Base-by-base conservation (phyloP, 163 green algal species). In the Chlorella variabilis region DNA sequence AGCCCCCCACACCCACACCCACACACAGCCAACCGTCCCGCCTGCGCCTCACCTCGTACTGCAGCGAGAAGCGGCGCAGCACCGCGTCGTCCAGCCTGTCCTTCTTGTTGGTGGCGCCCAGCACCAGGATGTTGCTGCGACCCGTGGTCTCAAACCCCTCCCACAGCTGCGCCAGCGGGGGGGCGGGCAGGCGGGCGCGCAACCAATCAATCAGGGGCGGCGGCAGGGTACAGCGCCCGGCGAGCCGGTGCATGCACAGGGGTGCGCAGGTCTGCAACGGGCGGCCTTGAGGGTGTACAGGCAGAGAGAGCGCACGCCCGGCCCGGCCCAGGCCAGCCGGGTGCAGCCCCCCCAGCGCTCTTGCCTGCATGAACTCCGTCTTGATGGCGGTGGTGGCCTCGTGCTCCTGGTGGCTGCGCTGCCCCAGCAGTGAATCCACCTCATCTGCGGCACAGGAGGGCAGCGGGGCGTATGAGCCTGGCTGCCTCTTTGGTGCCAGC, bases 31-130 rank as follows among this genome's bases (percentile, higher is more conserved):
- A n/a, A n/a, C n/a, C n/a, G n/a, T n/a, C n/a, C n/a, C n/a, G n/a
- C 54, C 20, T n/a, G 54, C 54, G 23, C 73, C 59, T 27, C 71
- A 89, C 89, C 85, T 94, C 90, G 63, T 94, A 95, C 87, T 94
- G 91, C 48, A 93, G 88, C 29, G 81, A 89, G 84, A 95, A 97
- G 61, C 94, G 87, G 31, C 94, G 85, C 58, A 96, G 87, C 51
- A 98, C 93, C 0, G 94, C 94, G 41, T 95, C 91, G 83, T 98
- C 94, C 45, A 98, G 89, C 69, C 91, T 89, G 69, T 87, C 89
- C 7, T 89, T 90, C 54, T 93, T 88, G 86, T 96, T 97, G 58
- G 92, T 96, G 39, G 93, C 92, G 0, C 86, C 93, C 86, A 97
- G 88, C 34, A 97, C 90, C 48, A 94, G 77, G 69, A 96, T 87